phyloP scores from a whole-genome alignment of 2,329 filamentous ascomycete genomes.

The Cryphonectria nitschkei region DNA sequence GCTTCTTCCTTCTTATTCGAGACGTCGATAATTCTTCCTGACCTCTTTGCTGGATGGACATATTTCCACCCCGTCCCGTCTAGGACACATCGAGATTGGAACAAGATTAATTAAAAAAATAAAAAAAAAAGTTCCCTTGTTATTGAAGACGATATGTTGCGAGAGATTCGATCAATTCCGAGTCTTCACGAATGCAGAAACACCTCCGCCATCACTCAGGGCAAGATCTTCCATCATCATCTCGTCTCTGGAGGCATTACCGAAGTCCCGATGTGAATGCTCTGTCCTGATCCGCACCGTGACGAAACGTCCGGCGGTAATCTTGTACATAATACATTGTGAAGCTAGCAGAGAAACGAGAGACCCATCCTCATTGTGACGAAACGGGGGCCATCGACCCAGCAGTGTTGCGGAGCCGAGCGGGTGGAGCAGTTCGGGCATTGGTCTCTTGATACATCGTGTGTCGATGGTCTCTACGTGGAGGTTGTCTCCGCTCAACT shows the following conservation, averaged over 20 bases:
- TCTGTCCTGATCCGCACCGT: not conserved
- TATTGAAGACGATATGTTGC: not conserved
- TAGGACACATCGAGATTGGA: not conserved
- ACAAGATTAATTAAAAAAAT: not conserved
- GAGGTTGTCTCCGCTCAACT: not conserved
- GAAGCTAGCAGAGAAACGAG: not conserved
- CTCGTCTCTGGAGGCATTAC: slow-evolving; percentile 7
- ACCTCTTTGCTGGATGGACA: no score
- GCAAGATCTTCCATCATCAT: not conserved
- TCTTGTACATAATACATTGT: not conserved
- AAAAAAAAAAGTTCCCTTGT: not conserved
- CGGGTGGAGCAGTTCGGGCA: not conserved
- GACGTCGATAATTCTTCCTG: not conserved
- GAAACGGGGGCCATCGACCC: not conserved
- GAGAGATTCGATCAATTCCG: not conserved
- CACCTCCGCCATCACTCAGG: not conserved
- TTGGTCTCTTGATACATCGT: not conserved
- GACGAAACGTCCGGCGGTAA: not conserved
- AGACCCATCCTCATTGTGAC: not conserved
- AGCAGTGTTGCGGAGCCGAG: not conserved
- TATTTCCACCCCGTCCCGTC: no score
- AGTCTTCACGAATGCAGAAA: not conserved
- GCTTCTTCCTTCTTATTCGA: not conserved
- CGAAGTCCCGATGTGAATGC: not conserved
- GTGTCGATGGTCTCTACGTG: not conserved